Base-by-base conservation (phyloP, 2,329 filamentous ascomycete genomes). In the Penicillium hordei region DNA sequence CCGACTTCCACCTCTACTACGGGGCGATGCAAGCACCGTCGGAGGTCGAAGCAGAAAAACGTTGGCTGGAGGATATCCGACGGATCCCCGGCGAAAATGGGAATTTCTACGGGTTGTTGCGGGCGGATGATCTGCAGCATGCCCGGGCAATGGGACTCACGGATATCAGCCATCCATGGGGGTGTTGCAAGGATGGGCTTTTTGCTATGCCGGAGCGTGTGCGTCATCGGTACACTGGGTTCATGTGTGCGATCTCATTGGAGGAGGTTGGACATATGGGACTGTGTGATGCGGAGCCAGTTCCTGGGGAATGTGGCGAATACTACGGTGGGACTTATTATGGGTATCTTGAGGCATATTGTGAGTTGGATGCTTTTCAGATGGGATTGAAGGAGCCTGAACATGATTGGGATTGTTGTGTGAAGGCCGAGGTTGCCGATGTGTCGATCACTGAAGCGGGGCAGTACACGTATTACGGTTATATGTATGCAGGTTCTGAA, bases 21-120 rank as follows among this genome's bases (percentile, higher is more conserved):
- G 55, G 55, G 0, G 2, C 36, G 6, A 34, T 57, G 48, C 27
- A 53, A 7, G 55, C 55, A 2, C 17, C 27, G 12, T 53, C 49
- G 2, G 50, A 57, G 27, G 1, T 9, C 1, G 49, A 46, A 7
- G 49, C 49, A 5, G 43, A 46, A 36, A 33, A 7, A 9, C 42
- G 43, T n/a, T 34, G 49, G 34, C 10, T 57, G 7, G 55, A 53
- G 25, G 42, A 57, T 42, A 48, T 57, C 36, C 42, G 44, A 4
- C 48, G 33, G 27, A 43, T 53, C 2, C 36, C 36, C 10, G 49
- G 50, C 0, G 25, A 23, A 3, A n/a, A 34, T 0, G 42, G 21
- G 1, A 38, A 42, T 2, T 53, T 53, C 49, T 48, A 53, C 34
- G 55, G 49, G 34, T 17, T 39, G 19, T 13, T 53, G 9, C 42